These are phyloP conservation scores for Globisporangium cylindrosporum DNA, from an alignment of 352 stramenopile species.

Conservation along the genomic window DNA sequence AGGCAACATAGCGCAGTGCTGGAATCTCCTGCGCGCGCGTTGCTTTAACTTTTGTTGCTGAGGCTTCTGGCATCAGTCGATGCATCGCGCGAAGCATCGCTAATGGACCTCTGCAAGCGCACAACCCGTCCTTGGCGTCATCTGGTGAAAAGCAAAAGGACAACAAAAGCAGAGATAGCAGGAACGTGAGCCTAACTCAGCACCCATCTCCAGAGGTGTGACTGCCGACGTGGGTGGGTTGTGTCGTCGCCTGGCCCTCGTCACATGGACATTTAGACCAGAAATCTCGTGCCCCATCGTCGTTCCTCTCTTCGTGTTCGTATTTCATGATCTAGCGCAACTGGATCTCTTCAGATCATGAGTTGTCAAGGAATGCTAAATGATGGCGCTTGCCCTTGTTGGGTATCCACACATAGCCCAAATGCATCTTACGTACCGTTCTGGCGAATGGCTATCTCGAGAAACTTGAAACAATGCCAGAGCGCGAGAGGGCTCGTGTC, in stretches of 20 bases:
- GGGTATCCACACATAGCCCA: background rate
- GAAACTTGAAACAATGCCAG: conserved; percentile 57
- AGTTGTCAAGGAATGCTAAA: too few relatives aligned
- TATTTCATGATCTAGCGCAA: background rate
- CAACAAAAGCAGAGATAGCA: too few relatives aligned
- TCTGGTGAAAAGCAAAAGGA: conserved; percentile 23
- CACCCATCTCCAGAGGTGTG: background rate
- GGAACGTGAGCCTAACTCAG: background rate
- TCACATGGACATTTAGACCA: background rate
- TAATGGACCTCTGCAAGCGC: conserved; percentile 9
- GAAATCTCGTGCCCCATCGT: background rate
- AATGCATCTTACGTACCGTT: conserved; percentile 23
- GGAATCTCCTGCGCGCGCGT: conserved; percentile 1
- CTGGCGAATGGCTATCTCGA: conserved; percentile 39
- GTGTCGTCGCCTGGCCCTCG: background rate
- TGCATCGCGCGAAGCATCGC: conserved; percentile 8
- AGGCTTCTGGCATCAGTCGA: background rate
- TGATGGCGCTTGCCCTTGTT: too few relatives aligned
- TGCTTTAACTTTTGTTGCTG: conserved; percentile 5
- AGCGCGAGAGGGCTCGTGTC: conserved; percentile 20
- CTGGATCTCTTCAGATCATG: background rate
- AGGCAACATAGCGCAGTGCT: conserved; percentile 43
- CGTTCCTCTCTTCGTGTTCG: background rate
- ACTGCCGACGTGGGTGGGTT: background rate
- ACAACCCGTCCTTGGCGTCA: conserved; percentile 40